Evolutionary conservation across 2,329 filamentous ascomycete genomes (phyloP).

Genomic region (Fusarium falciforme): DNA sequence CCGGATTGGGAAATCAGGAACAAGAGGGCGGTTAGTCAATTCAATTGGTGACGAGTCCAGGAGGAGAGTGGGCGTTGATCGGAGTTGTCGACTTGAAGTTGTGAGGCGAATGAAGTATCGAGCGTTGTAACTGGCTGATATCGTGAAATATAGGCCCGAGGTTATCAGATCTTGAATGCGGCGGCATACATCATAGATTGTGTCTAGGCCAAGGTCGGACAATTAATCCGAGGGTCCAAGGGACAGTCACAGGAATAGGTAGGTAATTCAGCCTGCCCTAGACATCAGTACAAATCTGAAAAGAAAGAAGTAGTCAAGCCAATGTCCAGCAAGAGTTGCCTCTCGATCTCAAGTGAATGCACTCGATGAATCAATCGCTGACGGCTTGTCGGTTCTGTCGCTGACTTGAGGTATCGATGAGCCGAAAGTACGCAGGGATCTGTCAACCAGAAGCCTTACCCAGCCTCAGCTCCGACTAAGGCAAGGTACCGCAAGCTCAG

Average conservation of each 20-base stretch:
- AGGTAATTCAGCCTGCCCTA: background rate
- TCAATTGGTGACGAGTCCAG: background rate
- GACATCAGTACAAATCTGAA: no score
- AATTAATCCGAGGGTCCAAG: background rate
- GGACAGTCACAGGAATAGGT: background rate
- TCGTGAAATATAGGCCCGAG: background rate
- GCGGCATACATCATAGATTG: constrained; percentile 30
- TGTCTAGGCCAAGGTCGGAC: background rate
- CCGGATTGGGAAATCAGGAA: background rate
- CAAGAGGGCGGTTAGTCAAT: background rate
- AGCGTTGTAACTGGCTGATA: background rate
- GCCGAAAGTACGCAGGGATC: constrained; percentile 22
- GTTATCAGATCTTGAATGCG: constrained; percentile 32
- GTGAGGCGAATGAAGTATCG: background rate
- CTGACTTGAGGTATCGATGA: constrained; percentile 14
- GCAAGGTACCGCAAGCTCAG: constrained; percentile 33
- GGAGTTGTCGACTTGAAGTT: background rate
- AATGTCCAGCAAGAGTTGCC: background rate
- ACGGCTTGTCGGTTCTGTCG: background rate
- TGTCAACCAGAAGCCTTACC: background rate
- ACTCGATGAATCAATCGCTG: background rate
- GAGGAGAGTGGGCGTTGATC: background rate
- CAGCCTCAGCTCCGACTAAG: constrained; percentile 28
- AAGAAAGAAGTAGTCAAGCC: background rate
- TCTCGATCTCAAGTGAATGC: background rate